Percentiles rank a stretch among this genome's conserved stretches.
Conservation (phyloP, 1,139 yeast species). For the Geotrichum restrictum region DNA sequence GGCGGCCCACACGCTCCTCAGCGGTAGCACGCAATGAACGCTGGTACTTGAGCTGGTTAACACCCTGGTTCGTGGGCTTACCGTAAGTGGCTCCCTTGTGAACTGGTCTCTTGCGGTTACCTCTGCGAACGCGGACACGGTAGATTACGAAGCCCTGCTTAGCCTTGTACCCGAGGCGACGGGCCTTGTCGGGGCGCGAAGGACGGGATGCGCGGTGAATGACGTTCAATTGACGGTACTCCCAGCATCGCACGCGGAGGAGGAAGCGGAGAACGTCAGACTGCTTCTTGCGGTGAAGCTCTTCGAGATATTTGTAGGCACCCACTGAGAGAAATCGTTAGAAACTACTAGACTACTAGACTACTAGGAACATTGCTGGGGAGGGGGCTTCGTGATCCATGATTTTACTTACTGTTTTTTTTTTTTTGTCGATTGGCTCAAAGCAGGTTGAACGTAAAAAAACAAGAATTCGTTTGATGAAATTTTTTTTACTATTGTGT, state of each 20-base stretch:
- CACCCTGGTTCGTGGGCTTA: slow-evolving; percentile 99
- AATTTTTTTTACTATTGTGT: background rate
- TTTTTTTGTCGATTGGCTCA: background rate
- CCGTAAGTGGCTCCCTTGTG: slow-evolving; percentile 99
- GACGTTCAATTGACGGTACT: slow-evolving; percentile 98
- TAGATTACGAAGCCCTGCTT: slow-evolving; percentile 98
- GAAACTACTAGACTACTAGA: too few species aligned
- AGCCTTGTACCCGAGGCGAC: slow-evolving; percentile 99
- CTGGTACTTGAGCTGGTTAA: slow-evolving; percentile 98
- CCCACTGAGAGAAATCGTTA: too few species aligned
- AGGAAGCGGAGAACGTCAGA: slow-evolving; percentile 98
- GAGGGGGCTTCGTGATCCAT: too few species aligned
- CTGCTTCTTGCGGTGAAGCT: slow-evolving; percentile 99
- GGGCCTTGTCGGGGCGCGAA: slow-evolving; percentile 99
- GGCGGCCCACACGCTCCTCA: slow-evolving; percentile 99
- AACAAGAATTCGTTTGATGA: background rate
- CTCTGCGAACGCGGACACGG: slow-evolving; percentile 99
- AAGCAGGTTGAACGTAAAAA: background rate
- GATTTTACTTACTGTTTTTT: background rate
- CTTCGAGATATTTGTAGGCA: slow-evolving; percentile 99
- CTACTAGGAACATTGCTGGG: too few species aligned
- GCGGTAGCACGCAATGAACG: slow-evolving; percentile 96
- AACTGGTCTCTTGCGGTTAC: slow-evolving; percentile 99
- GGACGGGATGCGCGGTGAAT: slow-evolving; percentile 99
- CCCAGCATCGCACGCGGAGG: slow-evolving; percentile 99